Conservation (phyloP, 306 rosid species). For the Biancaea sappan region DNA sequence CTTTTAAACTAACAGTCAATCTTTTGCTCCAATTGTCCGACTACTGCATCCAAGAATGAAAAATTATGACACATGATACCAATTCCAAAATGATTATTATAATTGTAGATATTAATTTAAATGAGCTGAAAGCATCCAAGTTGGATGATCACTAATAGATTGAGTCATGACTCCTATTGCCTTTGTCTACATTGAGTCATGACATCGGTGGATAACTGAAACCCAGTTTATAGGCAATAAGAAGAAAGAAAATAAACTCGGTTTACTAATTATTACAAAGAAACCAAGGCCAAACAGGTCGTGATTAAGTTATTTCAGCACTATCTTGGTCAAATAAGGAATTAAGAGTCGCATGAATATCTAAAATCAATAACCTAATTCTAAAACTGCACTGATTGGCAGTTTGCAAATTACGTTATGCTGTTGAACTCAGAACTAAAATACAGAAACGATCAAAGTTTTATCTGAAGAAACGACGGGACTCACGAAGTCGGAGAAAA, state of each 20-base stretch:
- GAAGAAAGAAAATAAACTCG: background rate
- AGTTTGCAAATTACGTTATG: background rate
- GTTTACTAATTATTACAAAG: background rate
- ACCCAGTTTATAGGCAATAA: background rate
- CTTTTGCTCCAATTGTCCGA: background rate
- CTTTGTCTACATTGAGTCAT: background rate
- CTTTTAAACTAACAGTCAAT: too few relatives aligned
- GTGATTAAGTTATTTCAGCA: background rate
- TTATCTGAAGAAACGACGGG: background rate
- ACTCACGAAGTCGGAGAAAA: conserved; percentile 87
- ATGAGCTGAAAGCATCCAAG: background rate
- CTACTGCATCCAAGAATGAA: background rate
- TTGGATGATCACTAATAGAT: background rate
- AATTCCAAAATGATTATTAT: background rate
- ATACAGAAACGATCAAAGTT: background rate
- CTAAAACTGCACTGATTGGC: background rate
- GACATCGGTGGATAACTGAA: background rate
- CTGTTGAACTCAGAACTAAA: background rate
- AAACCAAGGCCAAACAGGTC: background rate
- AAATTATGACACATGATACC: background rate
- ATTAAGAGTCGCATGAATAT: background rate
- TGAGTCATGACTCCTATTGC: background rate
- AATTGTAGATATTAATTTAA: background rate
- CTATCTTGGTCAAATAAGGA: background rate
- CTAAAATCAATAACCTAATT: background rate